Evolutionary conservation across 2,329 filamentous ascomycete genomes (phyloP).

Genomic region (Tolypocladium pustulatum): DNA sequence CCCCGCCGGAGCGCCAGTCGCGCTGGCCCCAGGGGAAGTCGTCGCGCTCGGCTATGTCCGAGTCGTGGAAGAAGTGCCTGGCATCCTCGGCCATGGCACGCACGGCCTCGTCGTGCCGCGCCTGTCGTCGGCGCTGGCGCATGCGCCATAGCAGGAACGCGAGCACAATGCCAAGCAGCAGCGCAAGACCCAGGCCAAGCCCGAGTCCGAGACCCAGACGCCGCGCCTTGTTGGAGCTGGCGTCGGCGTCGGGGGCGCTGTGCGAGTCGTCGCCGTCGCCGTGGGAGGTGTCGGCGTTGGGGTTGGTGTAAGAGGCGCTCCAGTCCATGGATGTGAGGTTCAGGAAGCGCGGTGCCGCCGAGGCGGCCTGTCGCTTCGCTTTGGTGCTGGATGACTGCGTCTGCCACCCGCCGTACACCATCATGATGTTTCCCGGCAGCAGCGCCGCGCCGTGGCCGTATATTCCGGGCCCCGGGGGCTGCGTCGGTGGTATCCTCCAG

Average conservation of each 20-base stretch:
- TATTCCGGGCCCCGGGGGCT: constrained; percentile 35
- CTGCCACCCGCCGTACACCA: constrained; percentile 53
- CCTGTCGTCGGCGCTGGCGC: constrained; percentile 22
- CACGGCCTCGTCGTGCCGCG: constrained; percentile 34
- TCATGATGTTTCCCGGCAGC: constrained; percentile 57
- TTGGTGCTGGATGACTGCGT: constrained; percentile 24
- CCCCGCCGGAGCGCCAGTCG: constrained; percentile 37
- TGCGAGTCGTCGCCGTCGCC: not conserved
- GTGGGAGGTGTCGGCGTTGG: constrained; percentile 10
- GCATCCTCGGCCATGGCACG: constrained; percentile 39
- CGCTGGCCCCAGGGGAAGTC: constrained; percentile 17
- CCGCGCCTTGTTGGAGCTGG: constrained; percentile 11
- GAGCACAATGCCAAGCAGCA: constrained; percentile 34
- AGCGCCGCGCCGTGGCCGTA: constrained; percentile 56
- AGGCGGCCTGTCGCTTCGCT: constrained; percentile 21
- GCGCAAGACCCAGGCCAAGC: constrained; percentile 43
- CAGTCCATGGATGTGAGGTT: constrained; percentile 49
- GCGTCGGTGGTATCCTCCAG: constrained; percentile 53
- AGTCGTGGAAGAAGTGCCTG: constrained; percentile 30
- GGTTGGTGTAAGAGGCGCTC: constrained; percentile 39
- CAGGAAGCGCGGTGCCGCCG: constrained; percentile 32
- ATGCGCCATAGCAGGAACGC: constrained; percentile 42
- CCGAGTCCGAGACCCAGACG: constrained; percentile 51
- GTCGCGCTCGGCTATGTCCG: constrained; percentile 36
- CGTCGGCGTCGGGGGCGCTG: constrained; percentile 13